Evolutionary conservation across 1,284 basidiomycete genomes (phyloP).

Genomic region (Mixia osmundae): DNA sequence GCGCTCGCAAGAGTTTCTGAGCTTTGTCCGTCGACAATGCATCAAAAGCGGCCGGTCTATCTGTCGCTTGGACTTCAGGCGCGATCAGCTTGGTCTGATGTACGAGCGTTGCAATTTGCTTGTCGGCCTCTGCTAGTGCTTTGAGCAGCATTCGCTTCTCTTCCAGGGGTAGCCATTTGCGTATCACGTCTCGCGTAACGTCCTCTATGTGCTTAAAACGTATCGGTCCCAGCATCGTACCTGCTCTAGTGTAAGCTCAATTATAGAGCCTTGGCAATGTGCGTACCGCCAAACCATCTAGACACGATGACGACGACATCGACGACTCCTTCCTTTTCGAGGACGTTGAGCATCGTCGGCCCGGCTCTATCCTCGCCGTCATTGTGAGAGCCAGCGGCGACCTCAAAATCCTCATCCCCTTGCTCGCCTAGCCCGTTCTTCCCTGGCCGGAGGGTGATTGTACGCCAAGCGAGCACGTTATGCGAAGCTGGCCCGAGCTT

Average conservation of each 20-base stretch:
- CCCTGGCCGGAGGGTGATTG: not conserved
- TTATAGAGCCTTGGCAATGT: not conserved
- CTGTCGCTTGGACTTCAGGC: no score
- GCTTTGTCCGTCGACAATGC: no score
- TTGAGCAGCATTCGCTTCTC: no score
- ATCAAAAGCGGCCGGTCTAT: no score
- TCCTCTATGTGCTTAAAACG: slow-evolving; percentile 1
- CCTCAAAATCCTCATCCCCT: not conserved
- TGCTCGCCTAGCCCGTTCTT: not conserved
- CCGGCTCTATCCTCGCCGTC: slow-evolving; percentile 1
- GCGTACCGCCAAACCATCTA: not conserved
- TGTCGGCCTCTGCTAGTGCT: no score
- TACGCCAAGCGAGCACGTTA: not conserved
- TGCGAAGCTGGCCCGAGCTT: not conserved
- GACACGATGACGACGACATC: slow-evolving; percentile 1
- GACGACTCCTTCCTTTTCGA: not conserved
- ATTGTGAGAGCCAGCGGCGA: not conserved
- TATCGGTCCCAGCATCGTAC: not conserved
- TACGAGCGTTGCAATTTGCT: no score
- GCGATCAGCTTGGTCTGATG: no score
- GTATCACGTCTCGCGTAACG: not conserved
- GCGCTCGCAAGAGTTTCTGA: no score
- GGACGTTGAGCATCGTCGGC: not conserved
- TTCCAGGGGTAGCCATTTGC: no score
- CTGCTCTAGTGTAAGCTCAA: not conserved